phyloP scores from a whole-genome alignment of 495 filamentous ascomycete genomes.

The Trichocladium antarcticum region DNA sequence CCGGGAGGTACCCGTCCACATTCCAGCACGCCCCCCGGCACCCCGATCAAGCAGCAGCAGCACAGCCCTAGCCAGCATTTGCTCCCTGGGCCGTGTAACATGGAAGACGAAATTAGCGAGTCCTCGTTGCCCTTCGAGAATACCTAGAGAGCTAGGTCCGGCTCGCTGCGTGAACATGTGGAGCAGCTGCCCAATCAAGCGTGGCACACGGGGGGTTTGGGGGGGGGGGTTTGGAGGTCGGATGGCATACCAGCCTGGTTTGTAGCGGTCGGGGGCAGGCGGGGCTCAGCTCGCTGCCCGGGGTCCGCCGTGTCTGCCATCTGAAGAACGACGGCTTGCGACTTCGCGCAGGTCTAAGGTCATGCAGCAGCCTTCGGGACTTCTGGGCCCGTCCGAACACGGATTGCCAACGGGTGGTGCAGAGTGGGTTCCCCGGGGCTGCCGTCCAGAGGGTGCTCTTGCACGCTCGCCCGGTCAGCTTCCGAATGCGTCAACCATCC shows the following conservation, averaged over 20 bases:
- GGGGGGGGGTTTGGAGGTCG: too few species aligned
- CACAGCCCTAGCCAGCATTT: background rate
- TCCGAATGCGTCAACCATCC: constrained; percentile 22
- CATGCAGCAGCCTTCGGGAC: constrained; percentile 5
- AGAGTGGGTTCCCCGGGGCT: constrained; percentile 5
- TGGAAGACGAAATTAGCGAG: background rate
- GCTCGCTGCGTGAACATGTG: constrained; percentile 23
- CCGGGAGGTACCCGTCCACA: constrained; percentile 19
- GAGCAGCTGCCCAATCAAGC: constrained; percentile 5
- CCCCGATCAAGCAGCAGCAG: constrained; percentile 4
- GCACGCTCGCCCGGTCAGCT: constrained; percentile 11
- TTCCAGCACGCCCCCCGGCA: constrained; percentile 13
- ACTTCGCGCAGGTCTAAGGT: constrained; percentile 3
- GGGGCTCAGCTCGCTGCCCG: background rate
- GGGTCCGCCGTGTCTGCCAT: background rate
- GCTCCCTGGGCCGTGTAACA: constrained; percentile 7
- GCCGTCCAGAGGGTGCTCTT: constrained; percentile 11
- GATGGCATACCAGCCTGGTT: background rate
- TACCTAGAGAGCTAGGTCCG: constrained; percentile 9
- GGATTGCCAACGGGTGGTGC: constrained; percentile 12
- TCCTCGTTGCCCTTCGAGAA: constrained; percentile 13
- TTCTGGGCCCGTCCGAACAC: constrained; percentile 12
- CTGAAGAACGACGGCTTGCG: constrained; percentile 11
- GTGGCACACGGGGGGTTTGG: background rate
- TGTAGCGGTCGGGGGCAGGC: background rate